Evolutionary conservation across 352 stramenopile species (phyloP).

Genomic region (Elongisporangium senticosum): DNA sequence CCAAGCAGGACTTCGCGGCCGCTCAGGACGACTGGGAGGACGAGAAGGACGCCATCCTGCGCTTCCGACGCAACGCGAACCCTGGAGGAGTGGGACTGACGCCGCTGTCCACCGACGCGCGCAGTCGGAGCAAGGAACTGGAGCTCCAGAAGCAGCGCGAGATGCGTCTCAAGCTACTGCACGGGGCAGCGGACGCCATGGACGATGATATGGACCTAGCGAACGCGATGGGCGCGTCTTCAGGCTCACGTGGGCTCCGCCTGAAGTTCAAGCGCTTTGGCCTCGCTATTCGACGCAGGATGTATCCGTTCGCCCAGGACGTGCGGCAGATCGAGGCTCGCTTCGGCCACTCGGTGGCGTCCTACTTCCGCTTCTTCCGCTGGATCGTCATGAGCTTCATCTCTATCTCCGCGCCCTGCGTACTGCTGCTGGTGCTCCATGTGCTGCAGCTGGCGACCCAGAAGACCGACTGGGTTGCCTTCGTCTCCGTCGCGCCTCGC

Average conservation of each 20-base stretch:
- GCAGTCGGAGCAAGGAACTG: slow-evolving; percentile 19
- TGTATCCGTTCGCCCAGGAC: slow-evolving; percentile 58
- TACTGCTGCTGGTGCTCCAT: slow-evolving; percentile 53
- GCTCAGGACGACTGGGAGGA: slow-evolving; percentile 64
- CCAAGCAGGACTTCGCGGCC: slow-evolving; percentile 36
- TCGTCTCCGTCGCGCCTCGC: slow-evolving; percentile 38
- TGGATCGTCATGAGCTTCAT: slow-evolving; percentile 80
- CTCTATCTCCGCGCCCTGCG: slow-evolving; percentile 35
- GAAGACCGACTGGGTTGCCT: slow-evolving; percentile 30
- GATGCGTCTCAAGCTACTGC: slow-evolving; percentile 44
- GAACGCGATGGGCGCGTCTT: slow-evolving; percentile 10
- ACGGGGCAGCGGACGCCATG: slow-evolving; percentile 50
- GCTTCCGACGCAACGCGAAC: slow-evolving; percentile 21
- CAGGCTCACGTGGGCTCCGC: slow-evolving; percentile 12
- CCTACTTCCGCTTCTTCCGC: slow-evolving; percentile 75
- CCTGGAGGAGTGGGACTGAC: slow-evolving; percentile 8
- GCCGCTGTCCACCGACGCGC: neutral
- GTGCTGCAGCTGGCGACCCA: slow-evolving; percentile 23
- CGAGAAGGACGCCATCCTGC: slow-evolving; percentile 41
- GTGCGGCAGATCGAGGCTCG: slow-evolving; percentile 75
- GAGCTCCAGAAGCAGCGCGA: slow-evolving; percentile 40
- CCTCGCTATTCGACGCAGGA: slow-evolving; percentile 16
- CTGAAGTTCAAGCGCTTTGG: slow-evolving; percentile 29
- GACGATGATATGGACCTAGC: slow-evolving; percentile 39
- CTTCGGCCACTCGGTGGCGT: slow-evolving; percentile 71